These are phyloP conservation scores for Fusarium sp. DNA, from an alignment of 2,329 filamentous ascomycete species.

Conservation along the genomic window DNA sequence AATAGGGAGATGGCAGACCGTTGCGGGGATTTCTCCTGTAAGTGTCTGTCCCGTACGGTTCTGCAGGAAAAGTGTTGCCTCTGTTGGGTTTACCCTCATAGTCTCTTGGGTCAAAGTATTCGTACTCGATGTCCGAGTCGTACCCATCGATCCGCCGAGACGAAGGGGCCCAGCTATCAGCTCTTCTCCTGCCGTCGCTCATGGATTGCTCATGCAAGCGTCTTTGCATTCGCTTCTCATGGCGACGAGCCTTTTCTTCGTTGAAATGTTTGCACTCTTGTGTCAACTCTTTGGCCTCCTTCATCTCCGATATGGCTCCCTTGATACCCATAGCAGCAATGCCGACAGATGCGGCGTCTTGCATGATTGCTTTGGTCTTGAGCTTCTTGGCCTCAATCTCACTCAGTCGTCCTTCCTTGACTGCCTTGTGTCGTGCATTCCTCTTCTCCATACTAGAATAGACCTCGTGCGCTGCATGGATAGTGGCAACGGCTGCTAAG, in stretches of 20 bases:
- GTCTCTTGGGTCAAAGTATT: constrained; percentile 59
- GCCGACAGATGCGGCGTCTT: constrained; percentile 71
- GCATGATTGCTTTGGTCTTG: constrained; percentile 68
- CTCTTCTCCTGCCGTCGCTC: constrained; percentile 56
- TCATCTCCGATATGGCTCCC: constrained; percentile 67
- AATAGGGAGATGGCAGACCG: constrained; percentile 53
- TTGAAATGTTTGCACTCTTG: constrained; percentile 65
- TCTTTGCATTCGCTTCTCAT: constrained; percentile 61
- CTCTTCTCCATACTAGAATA: constrained; percentile 71
- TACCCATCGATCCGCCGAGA: constrained; percentile 57
- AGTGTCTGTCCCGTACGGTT: constrained; percentile 34
- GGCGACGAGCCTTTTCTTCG: constrained; percentile 63
- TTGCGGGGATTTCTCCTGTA: constrained; percentile 42
- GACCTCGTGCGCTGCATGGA: constrained; percentile 71
- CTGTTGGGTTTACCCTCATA: constrained; percentile 54
- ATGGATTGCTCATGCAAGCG: constrained; percentile 45
- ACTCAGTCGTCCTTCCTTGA: constrained; percentile 66
- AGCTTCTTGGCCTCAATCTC: constrained; percentile 67
- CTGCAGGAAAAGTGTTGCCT: constrained; percentile 36
- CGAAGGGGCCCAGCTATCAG: constrained; percentile 61
- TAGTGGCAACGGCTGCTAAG: constrained; percentile 69
- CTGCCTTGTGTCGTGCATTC: constrained; percentile 65
- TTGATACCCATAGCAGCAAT: constrained; percentile 71
- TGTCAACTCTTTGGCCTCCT: constrained; percentile 65
- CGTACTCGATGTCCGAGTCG: constrained; percentile 57